A percentile compares a stretch with the other conserved stretches of the same genome.
Evolutionary conservation across 768 basidiomycete genomes (phyloP).

Genomic region (Gloeophyllum trabeum): DNA sequence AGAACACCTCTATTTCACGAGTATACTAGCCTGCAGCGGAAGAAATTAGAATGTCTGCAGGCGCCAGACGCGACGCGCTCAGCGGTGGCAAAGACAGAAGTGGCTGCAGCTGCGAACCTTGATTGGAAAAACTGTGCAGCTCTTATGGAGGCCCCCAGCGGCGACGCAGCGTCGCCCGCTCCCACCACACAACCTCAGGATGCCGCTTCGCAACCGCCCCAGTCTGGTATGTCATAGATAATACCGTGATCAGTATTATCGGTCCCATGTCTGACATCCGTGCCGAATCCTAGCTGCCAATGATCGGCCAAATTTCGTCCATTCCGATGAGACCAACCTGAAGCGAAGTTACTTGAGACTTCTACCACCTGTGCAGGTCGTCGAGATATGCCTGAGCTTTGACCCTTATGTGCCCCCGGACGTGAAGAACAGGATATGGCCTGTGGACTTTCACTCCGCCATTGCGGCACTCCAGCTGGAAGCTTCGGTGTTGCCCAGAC

Average conservation of each 20-base stretch:
- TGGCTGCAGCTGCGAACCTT: too few species aligned
- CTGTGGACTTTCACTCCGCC: slow-evolving; percentile 52
- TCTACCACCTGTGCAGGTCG: slow-evolving; percentile 58
- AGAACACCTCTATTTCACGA: too few species aligned
- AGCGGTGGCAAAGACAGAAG: too few species aligned
- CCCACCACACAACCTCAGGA: slow-evolving; percentile 24
- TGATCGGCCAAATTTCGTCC: slow-evolving; percentile 17
- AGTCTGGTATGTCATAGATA: slow-evolving; percentile 15
- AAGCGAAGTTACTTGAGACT: slow-evolving; percentile 64
- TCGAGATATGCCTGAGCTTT: slow-evolving; percentile 68
- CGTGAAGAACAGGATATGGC: slow-evolving; percentile 62
- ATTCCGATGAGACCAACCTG: slow-evolving; percentile 37
- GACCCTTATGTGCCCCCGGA: slow-evolving; percentile 59
- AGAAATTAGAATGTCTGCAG: too few species aligned
- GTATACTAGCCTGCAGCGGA: too few species aligned
- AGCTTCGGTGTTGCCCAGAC: slow-evolving; percentile 12
- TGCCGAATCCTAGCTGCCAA: too few species aligned
- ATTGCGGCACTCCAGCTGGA: slow-evolving; percentile 41
- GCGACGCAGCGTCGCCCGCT: slow-evolving; percentile 23
- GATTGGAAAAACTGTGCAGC: slow-evolving; percentile 66
- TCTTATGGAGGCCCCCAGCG: slow-evolving; percentile 44
- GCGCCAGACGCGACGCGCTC: too few species aligned
- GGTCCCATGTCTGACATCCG: too few species aligned
- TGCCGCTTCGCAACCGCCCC: slow-evolving; percentile 20
- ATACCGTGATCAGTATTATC: background rate